phyloP scores from a whole-genome alignment of 192 early-diverging fungal genomes.

The Gryganskiella cystojenkinii region DNA sequence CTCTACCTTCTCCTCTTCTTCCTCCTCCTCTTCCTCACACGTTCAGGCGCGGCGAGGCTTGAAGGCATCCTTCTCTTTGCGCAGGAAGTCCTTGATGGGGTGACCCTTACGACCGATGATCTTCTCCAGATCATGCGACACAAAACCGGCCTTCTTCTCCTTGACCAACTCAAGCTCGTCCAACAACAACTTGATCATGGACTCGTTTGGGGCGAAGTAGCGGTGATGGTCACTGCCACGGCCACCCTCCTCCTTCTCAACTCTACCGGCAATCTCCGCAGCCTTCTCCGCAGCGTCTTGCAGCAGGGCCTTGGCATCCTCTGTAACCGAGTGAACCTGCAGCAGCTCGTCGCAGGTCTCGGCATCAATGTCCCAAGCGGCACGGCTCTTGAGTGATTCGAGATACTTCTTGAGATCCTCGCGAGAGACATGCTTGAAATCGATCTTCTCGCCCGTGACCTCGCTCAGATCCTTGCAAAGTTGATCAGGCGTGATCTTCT shows the following conservation, averaged over 20 bases:
- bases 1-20: too few relatives aligned
- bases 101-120: constrained; percentile 20
- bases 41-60: neutral
- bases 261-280: neutral
- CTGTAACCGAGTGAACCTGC: too few relatives aligned
- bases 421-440: constrained; percentile 20
- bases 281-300: too few relatives aligned
- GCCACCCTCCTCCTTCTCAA: neutral
- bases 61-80: constrained; percentile 34
- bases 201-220: constrained; percentile 11
- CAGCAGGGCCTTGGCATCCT: too few relatives aligned
- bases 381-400: constrained; percentile 21
- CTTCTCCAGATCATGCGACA: constrained; percentile 34
- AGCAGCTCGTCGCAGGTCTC: too few relatives aligned
- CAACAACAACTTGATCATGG: constrained; percentile 20
- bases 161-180: constrained; percentile 34
- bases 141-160: constrained; percentile 19
- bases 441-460: constrained; percentile 21
- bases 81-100: constrained; percentile 25
- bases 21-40: neutral
- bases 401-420: constrained; percentile 33
- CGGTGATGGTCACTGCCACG: neutral
- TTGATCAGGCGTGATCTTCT: constrained; percentile 15
- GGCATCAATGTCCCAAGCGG: neutral
- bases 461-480: constrained; percentile 17